Evolutionary conservation across 805 yeast genomes (phyloP).

Genomic region (Saturnispora kantuleensis): DNA sequence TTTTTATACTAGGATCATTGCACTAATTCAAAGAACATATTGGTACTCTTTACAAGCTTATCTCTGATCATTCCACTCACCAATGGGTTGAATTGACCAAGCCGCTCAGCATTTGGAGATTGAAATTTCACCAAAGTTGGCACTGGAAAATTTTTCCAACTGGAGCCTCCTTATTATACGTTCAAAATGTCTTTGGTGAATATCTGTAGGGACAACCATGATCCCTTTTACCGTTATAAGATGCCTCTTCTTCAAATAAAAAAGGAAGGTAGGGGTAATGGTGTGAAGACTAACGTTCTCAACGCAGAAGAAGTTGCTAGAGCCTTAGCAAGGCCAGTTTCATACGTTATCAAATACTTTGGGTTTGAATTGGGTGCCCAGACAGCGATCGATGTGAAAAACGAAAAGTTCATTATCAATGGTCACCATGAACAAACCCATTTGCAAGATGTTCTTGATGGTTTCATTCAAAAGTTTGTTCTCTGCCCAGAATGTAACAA

Average conservation of each 20-base stretch:
- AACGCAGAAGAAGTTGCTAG: conserved; percentile 90
- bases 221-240: conserved; percentile 98
- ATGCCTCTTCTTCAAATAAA: conserved; percentile 98
- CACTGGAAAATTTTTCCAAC: not conserved
- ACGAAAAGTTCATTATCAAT: conserved; percentile 84
- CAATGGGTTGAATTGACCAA: no score
- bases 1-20: not conserved
- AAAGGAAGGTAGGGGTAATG: conserved; percentile 98
- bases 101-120: no score
- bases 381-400: conserved; percentile 68
- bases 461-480: conserved; percentile 86
- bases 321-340: conserved; percentile 86
- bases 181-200: conserved; percentile 72
- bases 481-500: conserved; percentile 91
- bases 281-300: conserved; percentile 91
- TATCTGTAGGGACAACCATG: conserved; percentile 93
- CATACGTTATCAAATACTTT: conserved; percentile 86
- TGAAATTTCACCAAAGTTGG: no score
- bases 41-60: no score
- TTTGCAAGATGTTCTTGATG: conserved; percentile 89
- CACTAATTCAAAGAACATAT: not conserved
- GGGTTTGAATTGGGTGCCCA: conserved; percentile 98
- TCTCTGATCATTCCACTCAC: no score
- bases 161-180: not conserved
- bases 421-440: conserved; percentile 88